Base-by-base conservation (phyloP, 139 green algal genomes). In the Chlamydomonas applanata region DNA sequence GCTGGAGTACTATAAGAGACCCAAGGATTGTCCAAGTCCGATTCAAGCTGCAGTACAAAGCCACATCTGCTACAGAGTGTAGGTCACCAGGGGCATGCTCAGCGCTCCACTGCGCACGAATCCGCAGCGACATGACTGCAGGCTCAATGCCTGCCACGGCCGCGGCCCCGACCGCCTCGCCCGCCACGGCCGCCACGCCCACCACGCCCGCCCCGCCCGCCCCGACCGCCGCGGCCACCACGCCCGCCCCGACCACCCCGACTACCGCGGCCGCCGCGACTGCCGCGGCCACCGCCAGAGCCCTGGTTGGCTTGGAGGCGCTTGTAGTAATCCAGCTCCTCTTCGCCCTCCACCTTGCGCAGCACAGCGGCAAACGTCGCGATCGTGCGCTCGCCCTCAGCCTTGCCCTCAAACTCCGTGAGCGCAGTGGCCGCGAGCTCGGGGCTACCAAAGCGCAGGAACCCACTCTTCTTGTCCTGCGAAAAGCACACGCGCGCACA, bases 281-380 rank as follows among this genome's bases (percentile, higher is more conserved):
- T 25, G 27, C 68, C 52, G 1, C 77, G 22, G 0, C 74, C 45
- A 46, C 27, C 36, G 30, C 33, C 2, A n/a, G 32, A 17, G 20
- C 16, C 60, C 24, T 27, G 22, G 19, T 53, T 24, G 7, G 32
- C 19, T n/a, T 79, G 72, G 30, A 89, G 81, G 72, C 83, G 79
- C 62, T 86, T 83, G 65, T 89, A 80, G 64, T 84, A 93, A 4
- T 82, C 67, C 35, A 68, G 25, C 78, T 95, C 90, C 63, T 91
- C 86, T 5, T 92, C 79, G 1, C 90, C 90, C 57, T 91, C 83
- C 53, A 92, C 75, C 32, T 83, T 46, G 3, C 33, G 52, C 67
- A 93, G 40, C 0, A 14, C 25, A 13, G 86, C 88, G 14, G 64
- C 66, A 49, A 84, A 72, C 25, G 76, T 77, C 3, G 78, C 87